These are phyloP conservation scores for Stagonosporopsis vannaccii DNA, from an alignment of 2,329 filamentous ascomycete species.

Conservation along the genomic window DNA sequence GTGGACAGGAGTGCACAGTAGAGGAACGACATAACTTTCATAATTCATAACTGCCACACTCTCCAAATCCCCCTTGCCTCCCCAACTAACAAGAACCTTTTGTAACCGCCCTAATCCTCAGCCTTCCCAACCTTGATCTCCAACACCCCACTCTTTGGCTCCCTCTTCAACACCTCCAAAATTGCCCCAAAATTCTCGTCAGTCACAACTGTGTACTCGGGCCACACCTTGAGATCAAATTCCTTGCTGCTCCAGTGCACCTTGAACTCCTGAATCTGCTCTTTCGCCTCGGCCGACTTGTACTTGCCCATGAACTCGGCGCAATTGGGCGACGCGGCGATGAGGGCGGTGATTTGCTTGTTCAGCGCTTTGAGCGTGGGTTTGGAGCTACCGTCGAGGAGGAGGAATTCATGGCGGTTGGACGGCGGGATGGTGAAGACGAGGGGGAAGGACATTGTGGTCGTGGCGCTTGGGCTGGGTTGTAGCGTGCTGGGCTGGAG, in stretches of 20 bases:
- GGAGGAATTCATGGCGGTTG: conserved; percentile 44
- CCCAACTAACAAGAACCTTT: too few relatives aligned
- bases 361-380: conserved; percentile 42
- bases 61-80: too few relatives aligned
- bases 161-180: conserved; percentile 38
- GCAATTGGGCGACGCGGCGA: conserved; percentile 39
- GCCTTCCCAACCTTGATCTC: conserved; percentile 43
- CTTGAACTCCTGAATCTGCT: conserved; percentile 39
- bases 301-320: conserved; percentile 36
- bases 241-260: conserved; percentile 42
- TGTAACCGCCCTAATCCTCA: conserved; percentile 18
- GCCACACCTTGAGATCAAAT: conserved; percentile 44
- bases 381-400: conserved; percentile 31
- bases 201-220: conserved; percentile 44
- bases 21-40: conserved; percentile 13
- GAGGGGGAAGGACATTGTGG: conserved; percentile 37
- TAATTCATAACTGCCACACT: conserved; percentile 15
- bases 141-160: conserved; percentile 38
- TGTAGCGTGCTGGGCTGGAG: neutral
- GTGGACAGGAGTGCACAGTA: neutral
- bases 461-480: neutral
- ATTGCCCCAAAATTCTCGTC: conserved; percentile 41
- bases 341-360: conserved; percentile 36
- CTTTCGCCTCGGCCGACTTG: conserved; percentile 32
- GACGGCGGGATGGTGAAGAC: conserved; percentile 46